Evolutionary conservation across 164 flowering plant genomes (phyloP), one percentile per base, ranked within the genome.

Genomic region (Annona cherimola): DNA sequence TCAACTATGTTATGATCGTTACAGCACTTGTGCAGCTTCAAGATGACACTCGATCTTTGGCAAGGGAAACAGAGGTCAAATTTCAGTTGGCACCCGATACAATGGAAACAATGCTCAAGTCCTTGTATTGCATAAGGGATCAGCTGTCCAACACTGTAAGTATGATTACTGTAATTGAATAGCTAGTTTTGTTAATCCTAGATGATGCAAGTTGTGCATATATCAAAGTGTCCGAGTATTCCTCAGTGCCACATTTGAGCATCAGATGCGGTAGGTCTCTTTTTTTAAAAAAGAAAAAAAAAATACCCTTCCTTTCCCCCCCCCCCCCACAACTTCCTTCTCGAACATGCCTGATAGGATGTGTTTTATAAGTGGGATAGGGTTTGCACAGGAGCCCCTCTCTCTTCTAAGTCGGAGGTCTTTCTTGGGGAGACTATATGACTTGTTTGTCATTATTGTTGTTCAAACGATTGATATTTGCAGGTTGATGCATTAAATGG

Each of bases 1-100:
- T 50, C 9, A 11, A 50, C 57, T 8, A 3, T 66, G 69, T 66
- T n/a, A n/a, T 55, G 46, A 74, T 43, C 40, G 26, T 59, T 8
- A 69, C n/a, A 44, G 3, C 3, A 18, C 42, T 73, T 76, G 35
- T 81, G 76, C 89, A 87, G 90, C 87, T 86, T 68, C 88, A 85
- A 70, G 81, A 79, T 78, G 85, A 85, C 74, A 68, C 82, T 44
- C 80, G 76, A 63, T 60, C 86, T 54, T 62, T 63, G 18, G 62
- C 71, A 41, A 84, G 83, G 43, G 90, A 90, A 71, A 69, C 69
- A 16, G 89, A 84, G 26, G 86, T 86, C 72, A 88, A 86, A 75
- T 89, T 90, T 72, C 92, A 86, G 75, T 44, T 84, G 78, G 83
- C 80, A 68, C 86, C 80, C 72, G 93, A 86, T 76, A 78, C 84